These are phyloP conservation scores for Babjeviella inositovora DNA, from an alignment of 805 yeast genomes.

Conservation along the genomic window DNA sequence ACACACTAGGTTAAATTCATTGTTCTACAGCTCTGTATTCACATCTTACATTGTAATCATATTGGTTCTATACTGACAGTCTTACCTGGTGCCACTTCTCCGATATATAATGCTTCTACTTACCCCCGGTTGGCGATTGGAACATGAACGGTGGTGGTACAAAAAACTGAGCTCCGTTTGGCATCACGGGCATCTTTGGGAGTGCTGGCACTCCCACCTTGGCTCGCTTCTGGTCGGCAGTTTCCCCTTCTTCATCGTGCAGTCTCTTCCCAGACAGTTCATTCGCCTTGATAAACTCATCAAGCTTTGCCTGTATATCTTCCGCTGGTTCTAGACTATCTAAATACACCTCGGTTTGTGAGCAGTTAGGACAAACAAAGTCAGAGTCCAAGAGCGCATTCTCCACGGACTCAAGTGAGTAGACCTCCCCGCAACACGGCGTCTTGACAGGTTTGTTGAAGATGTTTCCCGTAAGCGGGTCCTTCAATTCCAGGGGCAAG, in stretches of 20 bases:
- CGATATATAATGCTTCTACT: too few relatives aligned
- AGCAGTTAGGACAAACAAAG: slow-evolving; percentile 84
- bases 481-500: slow-evolving; percentile 34
- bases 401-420: slow-evolving; percentile 50
- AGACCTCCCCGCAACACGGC: slow-evolving; percentile 46
- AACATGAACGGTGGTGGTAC: slow-evolving; percentile 12
- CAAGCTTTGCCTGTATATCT: slow-evolving; percentile 38
- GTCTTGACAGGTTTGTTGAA: slow-evolving; percentile 64
- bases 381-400: slow-evolving; percentile 61
- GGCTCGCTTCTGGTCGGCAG: slow-evolving; percentile 5
- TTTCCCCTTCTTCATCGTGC: slow-evolving; percentile 2
- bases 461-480: slow-evolving; percentile 55
- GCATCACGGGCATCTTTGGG: slow-evolving; percentile 8
- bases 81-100: too few relatives aligned
- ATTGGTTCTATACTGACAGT: too few relatives aligned
- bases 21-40: too few relatives aligned
- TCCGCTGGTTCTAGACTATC: slow-evolving; percentile 55
- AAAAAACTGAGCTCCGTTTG: slow-evolving; percentile 16
- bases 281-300: slow-evolving; percentile 25
- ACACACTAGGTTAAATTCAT: too few relatives aligned
- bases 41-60: too few relatives aligned
- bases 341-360: slow-evolving; percentile 51
- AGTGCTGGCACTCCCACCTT: slow-evolving; percentile 4
- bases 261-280: slow-evolving; percentile 8
- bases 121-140: too few relatives aligned